Conservation (phyloP, 1,139 yeast genomes). For the Magnusiomyces clavatus region DNA sequence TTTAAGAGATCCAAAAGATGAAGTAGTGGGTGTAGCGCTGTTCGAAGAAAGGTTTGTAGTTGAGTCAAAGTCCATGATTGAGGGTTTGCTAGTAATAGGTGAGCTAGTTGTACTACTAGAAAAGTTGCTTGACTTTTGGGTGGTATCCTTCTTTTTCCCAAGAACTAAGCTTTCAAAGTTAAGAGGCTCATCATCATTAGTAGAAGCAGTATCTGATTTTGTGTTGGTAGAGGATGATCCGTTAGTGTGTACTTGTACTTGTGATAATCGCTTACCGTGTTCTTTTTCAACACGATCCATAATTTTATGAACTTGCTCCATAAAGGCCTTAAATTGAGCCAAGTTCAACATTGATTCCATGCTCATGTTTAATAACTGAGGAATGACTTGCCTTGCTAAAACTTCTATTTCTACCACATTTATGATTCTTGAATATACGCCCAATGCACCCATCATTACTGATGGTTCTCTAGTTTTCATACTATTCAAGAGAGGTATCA, state of each 20-base stretch:
- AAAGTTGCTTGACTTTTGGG: background rate
- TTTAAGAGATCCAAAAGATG: conserved; percentile 13
- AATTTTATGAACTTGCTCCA: conserved; percentile 30
- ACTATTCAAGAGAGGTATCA: conserved; percentile 65
- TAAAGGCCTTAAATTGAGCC: conserved; percentile 36
- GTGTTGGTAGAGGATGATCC: background rate
- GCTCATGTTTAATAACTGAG: conserved; percentile 42
- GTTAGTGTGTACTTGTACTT: conserved; percentile 10
- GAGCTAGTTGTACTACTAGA: background rate
- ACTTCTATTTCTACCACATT: conserved; percentile 36
- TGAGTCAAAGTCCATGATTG: no score
- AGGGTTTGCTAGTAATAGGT: background rate
- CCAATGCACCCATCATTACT: conserved; percentile 49
- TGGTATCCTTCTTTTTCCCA: conserved; percentile 11
- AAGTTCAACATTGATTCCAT: conserved; percentile 40
- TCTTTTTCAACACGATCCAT: conserved; percentile 24
- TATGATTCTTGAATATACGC: conserved; percentile 40
- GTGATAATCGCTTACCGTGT: conserved; percentile 21
- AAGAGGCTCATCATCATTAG: background rate
- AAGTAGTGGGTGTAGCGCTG: background rate
- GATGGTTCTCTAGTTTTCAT: conserved; percentile 73
- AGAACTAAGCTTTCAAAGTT: conserved; percentile 13
- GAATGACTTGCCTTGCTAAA: conserved; percentile 42
- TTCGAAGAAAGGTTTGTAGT: background rate
- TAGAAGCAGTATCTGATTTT: background rate